A percentile compares a stretch with the other conserved stretches of the same genome.
These are phyloP conservation scores for Pichia thaimueangensis DNA, from an alignment of 805 yeast species.

Conservation along the genomic window DNA sequence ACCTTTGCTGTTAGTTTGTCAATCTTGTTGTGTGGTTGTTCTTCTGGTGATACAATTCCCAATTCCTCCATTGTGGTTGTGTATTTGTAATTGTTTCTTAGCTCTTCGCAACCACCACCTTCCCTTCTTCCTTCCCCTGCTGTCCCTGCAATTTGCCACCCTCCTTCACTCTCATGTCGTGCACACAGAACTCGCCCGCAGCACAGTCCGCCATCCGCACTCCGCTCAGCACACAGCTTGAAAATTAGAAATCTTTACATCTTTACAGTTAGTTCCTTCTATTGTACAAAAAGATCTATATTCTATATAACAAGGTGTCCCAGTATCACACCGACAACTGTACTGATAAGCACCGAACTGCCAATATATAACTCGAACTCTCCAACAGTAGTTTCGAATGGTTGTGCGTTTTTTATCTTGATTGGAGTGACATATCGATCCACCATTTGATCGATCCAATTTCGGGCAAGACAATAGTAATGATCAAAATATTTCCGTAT, in stretches of 20 bases:
- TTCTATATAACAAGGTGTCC: constrained; percentile 1
- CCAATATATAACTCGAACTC: constrained; percentile 1
- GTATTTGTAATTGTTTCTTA: neutral
- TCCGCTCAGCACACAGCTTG: too few relatives aligned
- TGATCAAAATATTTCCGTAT: neutral
- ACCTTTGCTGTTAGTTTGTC: constrained; percentile 10
- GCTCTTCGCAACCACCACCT: too few relatives aligned
- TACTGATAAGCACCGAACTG: neutral
- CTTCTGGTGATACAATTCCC: constrained; percentile 37
- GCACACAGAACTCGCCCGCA: too few relatives aligned
- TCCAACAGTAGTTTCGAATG: constrained; percentile 3
- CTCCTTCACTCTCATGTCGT: too few relatives aligned
- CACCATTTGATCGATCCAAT: neutral
- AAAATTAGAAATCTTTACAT: too few relatives aligned
- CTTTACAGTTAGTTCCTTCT: too few relatives aligned
- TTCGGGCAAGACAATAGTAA: neutral
- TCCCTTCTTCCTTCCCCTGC: too few relatives aligned
- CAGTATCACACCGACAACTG: neutral
- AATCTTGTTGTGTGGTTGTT: constrained; percentile 12
- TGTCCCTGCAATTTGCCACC: too few relatives aligned
- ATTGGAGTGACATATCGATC: constrained; percentile 3
- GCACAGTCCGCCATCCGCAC: too few relatives aligned
- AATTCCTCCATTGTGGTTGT: constrained; percentile 51
- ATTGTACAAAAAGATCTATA: too few relatives aligned
- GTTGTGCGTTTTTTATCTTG: neutral